Conservation (phyloP, 768 basidiomycete genomes). For the Leccinum longicurvipes region DNA sequence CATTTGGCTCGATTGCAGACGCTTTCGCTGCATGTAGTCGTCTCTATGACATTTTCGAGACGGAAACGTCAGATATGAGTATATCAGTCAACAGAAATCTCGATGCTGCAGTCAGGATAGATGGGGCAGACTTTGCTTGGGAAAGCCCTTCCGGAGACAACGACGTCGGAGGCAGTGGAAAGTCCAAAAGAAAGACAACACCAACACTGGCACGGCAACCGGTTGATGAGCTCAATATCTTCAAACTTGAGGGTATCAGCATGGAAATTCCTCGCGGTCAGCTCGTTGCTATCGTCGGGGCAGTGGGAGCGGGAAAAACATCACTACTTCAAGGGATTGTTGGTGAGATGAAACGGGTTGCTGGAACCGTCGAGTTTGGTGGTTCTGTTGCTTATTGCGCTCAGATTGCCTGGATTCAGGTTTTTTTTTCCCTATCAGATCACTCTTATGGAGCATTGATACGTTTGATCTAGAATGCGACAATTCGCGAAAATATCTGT, state of each 20-base stretch:
- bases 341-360: too few species aligned
- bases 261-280: constrained; percentile 69
- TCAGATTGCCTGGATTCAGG: constrained; percentile 91
- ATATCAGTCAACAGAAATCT: constrained; percentile 52
- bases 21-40: constrained; percentile 76
- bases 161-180: constrained; percentile 9
- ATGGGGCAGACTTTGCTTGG: constrained; percentile 81
- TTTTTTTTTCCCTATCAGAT: too few species aligned
- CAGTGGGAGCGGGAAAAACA: too few species aligned
- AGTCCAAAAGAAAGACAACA: constrained; percentile 12
- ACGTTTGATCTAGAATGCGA: too few species aligned
- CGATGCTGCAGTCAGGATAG: constrained; percentile 61
- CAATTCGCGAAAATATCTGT: too few species aligned
- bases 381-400: constrained; percentile 81
- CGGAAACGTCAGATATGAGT: constrained; percentile 67
- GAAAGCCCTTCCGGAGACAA: constrained; percentile 59
- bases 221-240: constrained; percentile 40
- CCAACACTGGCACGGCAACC: constrained; percentile 32
- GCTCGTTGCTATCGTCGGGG: too few species aligned
- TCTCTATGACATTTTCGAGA: constrained; percentile 77
- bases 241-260: constrained; percentile 63
- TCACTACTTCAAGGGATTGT: too few species aligned
- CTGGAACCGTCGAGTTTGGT: too few species aligned
- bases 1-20: constrained; percentile 77
- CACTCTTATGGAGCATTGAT: too few species aligned